A percentile compares a stretch with the other conserved stretches of the same genome.
Evolutionary conservation across 352 stramenopile species (phyloP).

Genomic region (Phytophthora sansomeana): DNA sequence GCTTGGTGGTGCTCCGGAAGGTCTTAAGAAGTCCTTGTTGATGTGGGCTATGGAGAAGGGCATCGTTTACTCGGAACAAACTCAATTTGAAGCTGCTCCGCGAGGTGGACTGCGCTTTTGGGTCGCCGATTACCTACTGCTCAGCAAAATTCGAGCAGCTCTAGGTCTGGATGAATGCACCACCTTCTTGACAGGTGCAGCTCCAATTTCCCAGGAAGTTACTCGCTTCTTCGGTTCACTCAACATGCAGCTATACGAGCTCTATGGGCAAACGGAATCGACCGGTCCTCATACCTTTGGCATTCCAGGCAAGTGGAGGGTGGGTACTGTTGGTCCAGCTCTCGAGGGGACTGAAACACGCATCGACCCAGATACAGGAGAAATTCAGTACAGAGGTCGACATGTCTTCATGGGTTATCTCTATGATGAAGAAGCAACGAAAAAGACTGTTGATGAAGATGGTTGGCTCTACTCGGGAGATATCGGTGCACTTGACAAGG

Average conservation of each 20-base stretch:
- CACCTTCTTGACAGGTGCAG: conserved; percentile 82
- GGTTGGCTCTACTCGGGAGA: conserved; percentile 93
- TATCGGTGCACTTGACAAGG: conserved; percentile 76
- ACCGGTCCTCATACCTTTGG: conserved; percentile 79
- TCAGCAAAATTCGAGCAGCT: too few species aligned
- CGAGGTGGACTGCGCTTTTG: too few species aligned
- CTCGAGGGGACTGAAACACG: conserved; percentile 59
- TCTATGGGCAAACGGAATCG: conserved; percentile 91
- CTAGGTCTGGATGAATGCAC: too few species aligned
- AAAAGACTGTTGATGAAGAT: conserved; percentile 70
- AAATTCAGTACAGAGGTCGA: conserved; percentile 65
- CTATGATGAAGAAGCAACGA: conserved; percentile 56
- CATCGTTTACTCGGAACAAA: too few species aligned
- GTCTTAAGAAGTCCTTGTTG: conserved; percentile 87
- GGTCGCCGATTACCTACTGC: too few species aligned
- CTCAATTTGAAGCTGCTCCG: too few species aligned
- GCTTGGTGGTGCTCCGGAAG: conserved; percentile 32
- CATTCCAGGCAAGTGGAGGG: conserved; percentile 58
- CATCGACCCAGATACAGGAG: conserved; percentile 52
- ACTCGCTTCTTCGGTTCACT: conserved; percentile 91
- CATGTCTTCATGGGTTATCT: conserved; percentile 83
- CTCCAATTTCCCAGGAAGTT: conserved; percentile 56
- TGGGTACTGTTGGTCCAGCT: too few species aligned
- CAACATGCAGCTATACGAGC: conserved; percentile 92
- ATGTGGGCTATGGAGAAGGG: conserved; percentile 89